Conservation (phyloP, 208 protist genomes). For the Jaenimonas drosophilae region DNA sequence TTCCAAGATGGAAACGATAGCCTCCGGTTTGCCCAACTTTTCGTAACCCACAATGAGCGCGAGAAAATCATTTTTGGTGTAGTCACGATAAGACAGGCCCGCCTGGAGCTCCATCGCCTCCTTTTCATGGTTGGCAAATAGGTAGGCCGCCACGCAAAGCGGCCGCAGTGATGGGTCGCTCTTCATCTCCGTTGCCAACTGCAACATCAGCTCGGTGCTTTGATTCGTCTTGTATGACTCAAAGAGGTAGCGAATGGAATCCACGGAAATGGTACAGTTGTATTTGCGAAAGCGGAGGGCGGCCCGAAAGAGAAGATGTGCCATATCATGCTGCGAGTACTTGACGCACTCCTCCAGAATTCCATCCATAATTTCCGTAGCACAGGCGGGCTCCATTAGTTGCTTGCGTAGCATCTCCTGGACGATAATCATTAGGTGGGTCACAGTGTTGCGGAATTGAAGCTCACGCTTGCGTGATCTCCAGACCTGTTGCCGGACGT, state of each 20-base stretch:
- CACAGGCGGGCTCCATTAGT: slow-evolving; percentile 66
- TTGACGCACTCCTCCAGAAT: slow-evolving; percentile 79
- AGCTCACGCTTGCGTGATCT: slow-evolving; percentile 76
- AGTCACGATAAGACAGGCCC: slow-evolving; percentile 28
- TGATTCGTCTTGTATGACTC: slow-evolving; percentile 84
- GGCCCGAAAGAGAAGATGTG: slow-evolving; percentile 80
- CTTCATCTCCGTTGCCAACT: slow-evolving; percentile 80
- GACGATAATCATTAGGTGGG: slow-evolving; percentile 85
- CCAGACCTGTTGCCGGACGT: slow-evolving; percentile 85
- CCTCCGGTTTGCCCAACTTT: slow-evolving; percentile 48
- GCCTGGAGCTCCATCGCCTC: slow-evolving; percentile 52
- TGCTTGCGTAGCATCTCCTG: slow-evolving; percentile 85
- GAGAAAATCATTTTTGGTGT: slow-evolving; percentile 47
- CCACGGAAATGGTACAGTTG: slow-evolving; percentile 65
- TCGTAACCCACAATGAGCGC: slow-evolving; percentile 80
- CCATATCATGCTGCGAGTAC: slow-evolving; percentile 85
- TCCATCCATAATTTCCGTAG: slow-evolving; percentile 84
- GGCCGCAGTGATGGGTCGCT: slow-evolving; percentile 54
- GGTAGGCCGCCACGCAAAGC: slow-evolving; percentile 75
- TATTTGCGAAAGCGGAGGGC: slow-evolving; percentile 87
- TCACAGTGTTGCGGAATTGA: slow-evolving; percentile 84
- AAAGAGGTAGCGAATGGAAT: slow-evolving; percentile 69
- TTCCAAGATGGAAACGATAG: slow-evolving; percentile 41
- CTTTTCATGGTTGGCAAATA: slow-evolving; percentile 58
- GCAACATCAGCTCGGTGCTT: slow-evolving; percentile 74